Base-by-base conservation (phyloP, 441 rosid genomes). In the Corymbia citriodora region DNA sequence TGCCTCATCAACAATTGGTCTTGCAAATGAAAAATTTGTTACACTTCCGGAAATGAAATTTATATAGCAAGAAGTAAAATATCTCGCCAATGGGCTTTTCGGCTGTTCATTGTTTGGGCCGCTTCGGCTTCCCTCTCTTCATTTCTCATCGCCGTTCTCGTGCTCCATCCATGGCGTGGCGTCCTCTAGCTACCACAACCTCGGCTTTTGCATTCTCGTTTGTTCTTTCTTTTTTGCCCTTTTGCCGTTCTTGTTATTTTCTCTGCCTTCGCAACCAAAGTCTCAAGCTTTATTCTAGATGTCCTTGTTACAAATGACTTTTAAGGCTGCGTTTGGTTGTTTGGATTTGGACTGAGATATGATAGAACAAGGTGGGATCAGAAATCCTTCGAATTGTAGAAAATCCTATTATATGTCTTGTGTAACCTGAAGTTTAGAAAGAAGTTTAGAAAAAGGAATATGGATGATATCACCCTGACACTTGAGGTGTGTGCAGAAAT, bases 401-500 rank as follows among this genome's bases (percentile, higher is more conserved):
- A 65, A 65, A 65, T n/a, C 9, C 17, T n/a, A 0, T 65, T 18
- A 65, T 15, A n/a, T n/a, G 19, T n/a, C 0, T 65, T 17, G 72
- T 15, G 36, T 10, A 65, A 29, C 7, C 19, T 8, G 6, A 40
- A n/a, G n/a, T n/a, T n/a, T n/a, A n/a, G n/a, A n/a, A n/a, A n/a
- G 6, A 4, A 40, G 45, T 40, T 40, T 40, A 4, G 6, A 40
- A 94, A 59, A 91, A 93, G 88, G 94, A 94, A 81, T 93, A 92
- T 40, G 95, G 95, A 59, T 79, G 92, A 49, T 90, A 86, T 91
- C 93, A 93, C 89, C 70, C 88, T 40, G 94, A 94, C 59, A 93
- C 94, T 53, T 90, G 93, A 23, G 95, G 95, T 23, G 93, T 93
- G 52, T 93, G 92, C 88, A 93, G 94, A 92, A 92, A 93, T 89